phyloP scores from a whole-genome alignment of 164 flowering plant species.

The Cinnamomum micranthum region DNA sequence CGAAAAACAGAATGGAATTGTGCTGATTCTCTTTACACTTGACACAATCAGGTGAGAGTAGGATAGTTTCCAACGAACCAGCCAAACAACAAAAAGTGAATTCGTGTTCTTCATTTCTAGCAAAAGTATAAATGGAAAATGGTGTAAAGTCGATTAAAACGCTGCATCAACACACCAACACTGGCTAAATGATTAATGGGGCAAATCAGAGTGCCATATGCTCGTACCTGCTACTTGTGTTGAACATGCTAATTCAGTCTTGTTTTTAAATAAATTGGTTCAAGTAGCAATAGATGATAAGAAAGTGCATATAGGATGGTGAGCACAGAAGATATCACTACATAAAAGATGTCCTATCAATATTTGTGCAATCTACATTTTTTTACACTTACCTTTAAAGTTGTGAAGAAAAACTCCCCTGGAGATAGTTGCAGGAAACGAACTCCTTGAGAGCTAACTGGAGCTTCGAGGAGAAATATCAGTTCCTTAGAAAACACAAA shows the following conservation, averaged over 20 bases:
- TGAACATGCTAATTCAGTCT: neutral
- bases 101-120: neutral
- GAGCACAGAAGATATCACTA: neutral
- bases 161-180: neutral
- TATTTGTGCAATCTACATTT: neutral
- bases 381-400: conserved; percentile 60
- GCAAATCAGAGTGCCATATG: neutral
- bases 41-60: neutral
- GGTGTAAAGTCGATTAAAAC: neutral
- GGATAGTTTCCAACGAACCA: neutral
- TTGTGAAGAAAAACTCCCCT: conserved; percentile 97
- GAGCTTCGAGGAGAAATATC: conserved; percentile 79
- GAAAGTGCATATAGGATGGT: neutral
- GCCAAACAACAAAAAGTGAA: neutral
- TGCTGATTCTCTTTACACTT: neutral
- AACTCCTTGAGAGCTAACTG: conserved; percentile 72
- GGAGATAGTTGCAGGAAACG: conserved; percentile 91
- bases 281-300: neutral
- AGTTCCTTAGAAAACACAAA: conserved; percentile 88
- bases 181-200: neutral
- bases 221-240: neutral
- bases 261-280: neutral
- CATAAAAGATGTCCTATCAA: neutral
- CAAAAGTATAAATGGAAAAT: neutral
- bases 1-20: neutral